Evolutionary conservation across 2,329 filamentous ascomycete species (phyloP), one percentile per base, ranked within the genome.

Genomic region (Colletotrichum sublineola): DNA sequence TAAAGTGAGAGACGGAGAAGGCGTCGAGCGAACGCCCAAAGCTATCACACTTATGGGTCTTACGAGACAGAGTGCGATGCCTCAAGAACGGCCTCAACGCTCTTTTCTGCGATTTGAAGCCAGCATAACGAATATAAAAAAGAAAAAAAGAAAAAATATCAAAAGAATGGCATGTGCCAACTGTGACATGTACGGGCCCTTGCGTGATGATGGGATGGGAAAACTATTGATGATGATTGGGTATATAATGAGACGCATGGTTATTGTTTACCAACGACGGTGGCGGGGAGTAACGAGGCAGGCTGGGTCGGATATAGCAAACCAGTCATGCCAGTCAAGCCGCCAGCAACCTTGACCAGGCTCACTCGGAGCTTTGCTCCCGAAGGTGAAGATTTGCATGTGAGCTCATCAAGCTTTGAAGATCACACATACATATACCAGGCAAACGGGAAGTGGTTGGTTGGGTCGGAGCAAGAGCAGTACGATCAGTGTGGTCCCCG

Each of bases 1-100:
- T 92, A 91, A 92, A 92, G 90, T 90, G 86, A 90, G 86, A 86
- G 84, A 87, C 80, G 86, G 85, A 84, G 82, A 84, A 83, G 84
- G 89, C 88, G 90, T 92, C 86, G 90, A 92, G 90, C 86, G 85
- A 85, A 86, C 84, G 81, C 83, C 82, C 79, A 75, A 81, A 81
- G 78, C 67, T 75, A 77, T 73, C 74, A 78, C 75, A 72, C 71
- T 75, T 77, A 77, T 74, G 78, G 78, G 77, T 62, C 67, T 58
- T 40, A 42, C 52, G 67, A 71, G 56, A 63, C 71, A 73, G 71
- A 73, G 67, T 67, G 67, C 71, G 68, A 67, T 67, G 68, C 48
- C 48, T 31, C 31, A 18, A 48, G 62, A 71, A 62, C 38, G 71
- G 71, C 62, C 61, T 58, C 71, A 29, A 58, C 36, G 67, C 67